These are phyloP conservation scores for Vicia faba DNA, from an alignment of 306 rosid species.

Conservation along the genomic window DNA sequence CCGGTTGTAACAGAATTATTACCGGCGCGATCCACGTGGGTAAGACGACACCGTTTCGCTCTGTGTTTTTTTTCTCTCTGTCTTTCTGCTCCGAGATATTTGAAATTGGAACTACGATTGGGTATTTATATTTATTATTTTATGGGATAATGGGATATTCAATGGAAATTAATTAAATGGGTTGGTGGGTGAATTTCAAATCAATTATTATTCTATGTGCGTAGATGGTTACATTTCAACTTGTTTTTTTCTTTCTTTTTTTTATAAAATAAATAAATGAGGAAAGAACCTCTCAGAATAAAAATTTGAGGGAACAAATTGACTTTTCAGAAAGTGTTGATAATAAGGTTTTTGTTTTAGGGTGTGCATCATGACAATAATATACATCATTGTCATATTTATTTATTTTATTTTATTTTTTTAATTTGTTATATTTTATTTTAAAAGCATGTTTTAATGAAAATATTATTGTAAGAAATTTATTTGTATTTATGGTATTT, in stretches of 20 bases:
- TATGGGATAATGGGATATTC: not conserved
- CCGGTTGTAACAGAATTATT: conserved; percentile 42
- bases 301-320: not conserved
- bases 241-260: conserved; percentile 10
- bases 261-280: not conserved
- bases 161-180: conserved; percentile 28
- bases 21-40: conserved; percentile 30
- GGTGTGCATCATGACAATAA: conserved; percentile 26
- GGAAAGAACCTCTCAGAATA: not conserved
- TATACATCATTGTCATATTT: not conserved
- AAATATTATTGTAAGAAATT: not conserved
- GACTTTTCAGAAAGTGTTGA: conserved; percentile 17
- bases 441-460: not conserved
- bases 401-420: too few relatives aligned
- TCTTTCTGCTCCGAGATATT: not conserved
- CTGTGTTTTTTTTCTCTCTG: not conserved
- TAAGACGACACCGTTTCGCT: conserved; percentile 42
- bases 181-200: conserved; percentile 36
- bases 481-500: not conserved
- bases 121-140: conserved; percentile 35
- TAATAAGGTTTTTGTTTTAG: not conserved
- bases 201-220: conserved; percentile 21
- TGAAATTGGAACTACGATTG: not conserved
- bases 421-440: not conserved
- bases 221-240: conserved; percentile 32